Base-by-base conservation (phyloP, 352 stramenopile genomes). In the Phytophthora europaea region DNA sequence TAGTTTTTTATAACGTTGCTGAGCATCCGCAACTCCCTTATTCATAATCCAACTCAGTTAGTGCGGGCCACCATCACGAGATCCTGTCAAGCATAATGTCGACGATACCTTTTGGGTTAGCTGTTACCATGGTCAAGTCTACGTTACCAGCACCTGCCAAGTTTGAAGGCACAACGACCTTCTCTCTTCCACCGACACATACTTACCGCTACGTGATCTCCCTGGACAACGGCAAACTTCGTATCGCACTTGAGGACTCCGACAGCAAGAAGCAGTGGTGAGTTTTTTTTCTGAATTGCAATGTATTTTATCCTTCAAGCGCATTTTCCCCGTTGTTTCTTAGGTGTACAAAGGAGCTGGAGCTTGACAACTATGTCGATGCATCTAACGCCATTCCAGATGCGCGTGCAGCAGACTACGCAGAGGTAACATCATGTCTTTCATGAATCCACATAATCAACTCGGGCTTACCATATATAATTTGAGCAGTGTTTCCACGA, bases 401-500 rank as follows among this genome's bases (percentile, higher is more conserved):
- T n/a, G 34, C 61, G 22, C 12, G 23, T 13, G 6, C 26, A 4
- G 2, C n/a, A 3, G 36, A 64, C 57, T 64, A 64, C 23, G 38
- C 18, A 2, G 38, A 52, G 56, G 38, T 63, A 61, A 43, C 0
- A 20, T 48, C 5, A 16, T 0, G 9, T 1, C 40, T 48, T 48
- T 2, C 40, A n/a, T 22, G 40, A 48, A 3, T 22, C 3, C 40
- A 48, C 15, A 47, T 18, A 48, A 48, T 4, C 15, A 20, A 4
- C 36, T 12, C 5, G 36, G 18, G 15, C 40, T 50, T 23, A 50
- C 18, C 6, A 2, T 55, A 1, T 22, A 10, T 12, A 43, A 45
- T 20, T 40, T 40, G 18, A 13, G 16, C 31, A 68, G 61, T 68
- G 53, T 40, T 72, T 61, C 16, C 67, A 60, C n/a, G 28, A 62